A percentile compares a stretch with the other conserved stretches of the same genome.
Evolutionary conservation across 2,329 filamentous ascomycete genomes (phyloP).

Genomic region (Apiospora sp.): DNA sequence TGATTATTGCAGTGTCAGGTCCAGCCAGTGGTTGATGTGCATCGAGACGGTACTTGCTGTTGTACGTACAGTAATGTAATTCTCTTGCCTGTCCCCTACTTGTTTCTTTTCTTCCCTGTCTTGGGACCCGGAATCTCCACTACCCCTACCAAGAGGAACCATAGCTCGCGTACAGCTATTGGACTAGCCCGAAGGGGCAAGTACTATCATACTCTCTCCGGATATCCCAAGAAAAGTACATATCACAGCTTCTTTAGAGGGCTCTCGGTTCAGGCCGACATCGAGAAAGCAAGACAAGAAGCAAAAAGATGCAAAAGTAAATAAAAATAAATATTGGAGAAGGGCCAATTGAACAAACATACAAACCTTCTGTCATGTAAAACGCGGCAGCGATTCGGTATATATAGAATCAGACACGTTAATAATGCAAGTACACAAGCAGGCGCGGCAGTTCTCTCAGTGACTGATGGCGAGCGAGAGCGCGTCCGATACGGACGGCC

Average conservation of each 20-base stretch:
- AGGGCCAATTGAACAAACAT: background rate
- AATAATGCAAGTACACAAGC: slow-evolving; percentile 1
- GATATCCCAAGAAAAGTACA: background rate
- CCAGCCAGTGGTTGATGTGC: slow-evolving; percentile 5
- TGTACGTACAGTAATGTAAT: slow-evolving; percentile 17
- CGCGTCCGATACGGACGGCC: slow-evolving; percentile 1
- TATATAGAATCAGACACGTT: slow-evolving; percentile 17
- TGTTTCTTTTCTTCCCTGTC: slow-evolving; percentile 20
- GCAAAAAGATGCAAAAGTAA: background rate
- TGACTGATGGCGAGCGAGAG: background rate
- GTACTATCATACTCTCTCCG: slow-evolving; percentile 13
- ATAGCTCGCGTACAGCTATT: background rate
- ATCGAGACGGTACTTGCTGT: slow-evolving; percentile 4
- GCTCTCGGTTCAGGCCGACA: slow-evolving; percentile 15
- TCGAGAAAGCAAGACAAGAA: slow-evolving; percentile 11
- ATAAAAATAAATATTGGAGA: background rate
- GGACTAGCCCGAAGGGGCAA: slow-evolving; percentile 8
- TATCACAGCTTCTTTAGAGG: slow-evolving; percentile 1
- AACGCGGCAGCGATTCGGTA: background rate
- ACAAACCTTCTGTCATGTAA: background rate
- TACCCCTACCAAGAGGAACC: slow-evolving; percentile 19
- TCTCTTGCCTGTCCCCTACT: slow-evolving; percentile 5
- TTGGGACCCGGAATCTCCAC: slow-evolving; percentile 17
- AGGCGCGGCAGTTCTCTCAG: slow-evolving; percentile 6
- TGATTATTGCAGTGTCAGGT: slow-evolving; percentile 16